phyloP scores from a whole-genome alignment of 257 asterid species.

The Nicotiana knightiana region DNA sequence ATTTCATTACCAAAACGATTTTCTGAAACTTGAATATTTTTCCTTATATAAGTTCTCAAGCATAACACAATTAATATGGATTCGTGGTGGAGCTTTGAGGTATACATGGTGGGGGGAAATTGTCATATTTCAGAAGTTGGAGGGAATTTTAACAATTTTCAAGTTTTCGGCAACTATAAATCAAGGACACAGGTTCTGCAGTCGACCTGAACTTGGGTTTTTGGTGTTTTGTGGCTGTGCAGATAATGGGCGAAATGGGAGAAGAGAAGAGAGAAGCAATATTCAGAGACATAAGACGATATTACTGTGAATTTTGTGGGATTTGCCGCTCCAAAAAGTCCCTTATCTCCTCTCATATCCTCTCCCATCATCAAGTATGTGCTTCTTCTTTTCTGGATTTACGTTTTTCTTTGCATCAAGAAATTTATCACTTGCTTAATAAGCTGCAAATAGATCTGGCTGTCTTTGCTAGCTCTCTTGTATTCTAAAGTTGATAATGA shows the following conservation, averaged over 20 bases:
- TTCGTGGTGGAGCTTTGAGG: no score
- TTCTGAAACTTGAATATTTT: no score
- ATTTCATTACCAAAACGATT: no score
- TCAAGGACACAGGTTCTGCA: no score
- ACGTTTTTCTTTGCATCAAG: neutral
- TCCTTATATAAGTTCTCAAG: no score
- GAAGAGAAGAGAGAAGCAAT: constrained; percentile 29
- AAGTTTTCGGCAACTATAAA: no score
- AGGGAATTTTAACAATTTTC: no score
- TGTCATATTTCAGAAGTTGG: no score
- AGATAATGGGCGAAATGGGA: neutral
- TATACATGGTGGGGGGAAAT: no score
- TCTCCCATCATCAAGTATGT: constrained; percentile 49
- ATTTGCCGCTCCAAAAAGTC: constrained; percentile 82
- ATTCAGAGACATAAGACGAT: constrained; percentile 65
- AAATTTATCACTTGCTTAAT: neutral
- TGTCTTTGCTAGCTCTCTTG: no score
- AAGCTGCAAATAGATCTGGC: neutral
- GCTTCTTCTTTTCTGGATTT: neutral
- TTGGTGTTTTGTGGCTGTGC: neutral
- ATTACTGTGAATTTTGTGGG: constrained; percentile 79
- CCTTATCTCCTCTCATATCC: constrained; percentile 60
- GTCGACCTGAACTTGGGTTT: neutral
- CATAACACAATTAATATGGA: no score
- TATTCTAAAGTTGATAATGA: neutral